Conservation (phyloP, 129 eudicot genomes). For the Glebionis coronaria region DNA sequence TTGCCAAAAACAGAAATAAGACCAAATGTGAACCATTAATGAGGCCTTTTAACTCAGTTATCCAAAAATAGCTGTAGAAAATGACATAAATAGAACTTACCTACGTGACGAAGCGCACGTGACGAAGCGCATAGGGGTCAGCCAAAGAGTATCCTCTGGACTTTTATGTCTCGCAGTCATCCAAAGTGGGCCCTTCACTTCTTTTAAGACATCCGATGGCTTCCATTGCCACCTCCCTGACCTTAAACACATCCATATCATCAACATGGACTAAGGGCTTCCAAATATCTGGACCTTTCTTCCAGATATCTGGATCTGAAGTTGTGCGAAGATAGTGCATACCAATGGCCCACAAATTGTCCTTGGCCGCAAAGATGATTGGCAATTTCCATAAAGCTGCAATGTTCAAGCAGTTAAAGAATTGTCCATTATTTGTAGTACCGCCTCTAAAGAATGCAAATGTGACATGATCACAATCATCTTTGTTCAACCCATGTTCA, state of each 20-base stretch:
- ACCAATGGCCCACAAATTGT: constrained; percentile 29
- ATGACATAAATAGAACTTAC: background rate
- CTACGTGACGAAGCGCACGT: constrained; percentile 31
- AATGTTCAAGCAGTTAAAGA: too few relatives aligned
- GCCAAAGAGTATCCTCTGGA: constrained; percentile 32
- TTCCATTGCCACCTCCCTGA: constrained; percentile 26
- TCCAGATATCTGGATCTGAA: constrained; percentile 27
- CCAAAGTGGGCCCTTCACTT: constrained; percentile 30
- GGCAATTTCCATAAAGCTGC: too few relatives aligned
- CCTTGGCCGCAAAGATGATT: too few relatives aligned
- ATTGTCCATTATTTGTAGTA: constrained; percentile 28
- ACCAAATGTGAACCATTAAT: too few relatives aligned
- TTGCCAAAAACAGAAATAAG: too few relatives aligned
- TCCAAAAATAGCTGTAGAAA: too few relatives aligned
- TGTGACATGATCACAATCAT: too few relatives aligned
- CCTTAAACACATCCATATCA: constrained; percentile 31
- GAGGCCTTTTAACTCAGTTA: too few relatives aligned
- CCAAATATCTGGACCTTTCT: too few relatives aligned
- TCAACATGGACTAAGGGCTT: constrained; percentile 29
- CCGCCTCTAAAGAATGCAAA: constrained; percentile 27
- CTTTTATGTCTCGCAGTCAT: constrained; percentile 26
- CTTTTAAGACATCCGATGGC: constrained; percentile 27
- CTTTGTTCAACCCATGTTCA: too few relatives aligned
- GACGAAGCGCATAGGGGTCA: constrained; percentile 28
- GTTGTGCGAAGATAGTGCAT: constrained; percentile 29